Base-by-base conservation (phyloP, 2,329 filamentous ascomycete species). In the Penicillium sp. region DNA sequence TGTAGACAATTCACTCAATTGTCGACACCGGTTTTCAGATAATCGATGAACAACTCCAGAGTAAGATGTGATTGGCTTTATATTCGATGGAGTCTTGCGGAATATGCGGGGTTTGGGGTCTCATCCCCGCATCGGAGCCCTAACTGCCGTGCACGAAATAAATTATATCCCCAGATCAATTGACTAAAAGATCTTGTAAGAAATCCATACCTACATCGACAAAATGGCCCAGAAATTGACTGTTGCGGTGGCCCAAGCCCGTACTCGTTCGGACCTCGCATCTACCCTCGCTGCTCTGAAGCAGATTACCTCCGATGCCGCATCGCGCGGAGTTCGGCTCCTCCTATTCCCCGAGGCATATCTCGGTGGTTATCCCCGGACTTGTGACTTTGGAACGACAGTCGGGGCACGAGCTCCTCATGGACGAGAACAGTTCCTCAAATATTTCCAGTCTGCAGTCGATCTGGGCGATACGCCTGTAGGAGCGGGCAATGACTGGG, bases 321-420 rank as follows among this genome's bases (percentile, higher is more conserved):
- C 80, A 26, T 72, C 60, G 9, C 62, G 69, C 28, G 69, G 68
- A 32, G 70, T 78, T 11, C 69, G 92, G 60, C 73, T 95, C 33
- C 73, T 95, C 17, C 78, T 95, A 35, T 89, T 95, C 44, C 90
- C 90, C 0, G 89, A 96, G 69, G 89, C 89, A 14, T 95, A 87
- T 59, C 74, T 95, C 1, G 90, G 90, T 31, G 90, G 89, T 1
- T 95, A 95, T 59, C 90, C 90, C 12, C 82, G 89, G 8, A 87
- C 83, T 12, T 82, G 81, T 45, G 70, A 71, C 34, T 95, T 95
- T 55, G 88, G 88, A 3, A 80, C 79, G 31, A 73, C 76, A 1
- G 73, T 95, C 4, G 89, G 89, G 3, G 71, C 74, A 11, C 80
- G 89, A 25, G 73, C 75, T 0, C 69, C 74, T 2, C 69, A 73